These are phyloP conservation scores for Chondrus crispus DNA, from an alignment of 23 red algal genomes.

Conservation along the genomic window DNA sequence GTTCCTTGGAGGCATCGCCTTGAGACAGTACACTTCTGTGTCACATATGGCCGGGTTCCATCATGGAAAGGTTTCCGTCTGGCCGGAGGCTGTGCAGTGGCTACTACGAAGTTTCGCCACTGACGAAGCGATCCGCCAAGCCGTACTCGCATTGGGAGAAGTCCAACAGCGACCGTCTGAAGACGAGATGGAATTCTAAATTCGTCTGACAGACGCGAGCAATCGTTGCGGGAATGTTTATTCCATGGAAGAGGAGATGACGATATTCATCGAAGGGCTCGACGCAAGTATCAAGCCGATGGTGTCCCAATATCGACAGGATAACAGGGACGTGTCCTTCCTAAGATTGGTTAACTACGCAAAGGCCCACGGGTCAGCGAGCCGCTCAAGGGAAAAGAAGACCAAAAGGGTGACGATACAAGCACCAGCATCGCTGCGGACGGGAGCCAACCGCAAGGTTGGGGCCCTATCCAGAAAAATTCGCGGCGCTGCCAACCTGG, in stretches of 20 bases:
- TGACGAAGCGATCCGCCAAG: neutral
- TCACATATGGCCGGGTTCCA: neutral
- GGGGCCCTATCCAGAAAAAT: no score
- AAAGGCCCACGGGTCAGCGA: neutral
- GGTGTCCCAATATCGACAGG: neutral
- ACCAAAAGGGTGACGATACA: neutral
- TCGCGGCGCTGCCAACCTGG: no score
- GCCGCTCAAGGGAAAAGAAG: neutral
- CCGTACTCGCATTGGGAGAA: neutral
- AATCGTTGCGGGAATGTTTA: neutral
- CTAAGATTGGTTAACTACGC: neutral
- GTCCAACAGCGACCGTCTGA: neutral
- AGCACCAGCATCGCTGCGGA: no score
- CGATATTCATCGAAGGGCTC: neutral
- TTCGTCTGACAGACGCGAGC: neutral
- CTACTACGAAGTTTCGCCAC: neutral
- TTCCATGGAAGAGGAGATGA: neutral
- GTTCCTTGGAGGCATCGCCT: neutral
- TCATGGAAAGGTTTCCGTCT: neutral
- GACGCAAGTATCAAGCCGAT: neutral
- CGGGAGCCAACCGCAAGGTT: no score
- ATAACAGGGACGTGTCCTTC: neutral
- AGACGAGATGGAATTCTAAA: neutral
- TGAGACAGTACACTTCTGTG: neutral
- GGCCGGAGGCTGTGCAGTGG: neutral